Conservation (phyloP, 2,329 filamentous ascomycete species). For the Esteya vermicola region DNA sequence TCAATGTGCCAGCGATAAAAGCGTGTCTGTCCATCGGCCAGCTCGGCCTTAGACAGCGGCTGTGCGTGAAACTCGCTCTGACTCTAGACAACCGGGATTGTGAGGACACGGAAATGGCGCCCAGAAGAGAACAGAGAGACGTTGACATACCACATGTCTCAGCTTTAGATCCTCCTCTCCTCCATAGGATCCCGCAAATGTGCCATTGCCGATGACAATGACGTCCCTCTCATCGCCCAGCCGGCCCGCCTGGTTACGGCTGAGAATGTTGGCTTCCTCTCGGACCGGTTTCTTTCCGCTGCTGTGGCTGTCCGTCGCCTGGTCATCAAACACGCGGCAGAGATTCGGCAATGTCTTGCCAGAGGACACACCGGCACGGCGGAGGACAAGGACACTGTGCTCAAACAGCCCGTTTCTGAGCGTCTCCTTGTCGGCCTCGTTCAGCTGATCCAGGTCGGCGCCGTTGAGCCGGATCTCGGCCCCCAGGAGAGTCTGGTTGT, state of each 20-base stretch:
- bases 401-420: neutral
- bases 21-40: neutral
- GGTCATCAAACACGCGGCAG: constrained; percentile 2
- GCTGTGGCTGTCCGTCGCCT: neutral
- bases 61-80: constrained; percentile 2
- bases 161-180: constrained; percentile 1
- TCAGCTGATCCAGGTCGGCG: neutral
- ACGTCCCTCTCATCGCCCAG: neutral
- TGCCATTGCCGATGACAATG: constrained; percentile 2
- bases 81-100: neutral
- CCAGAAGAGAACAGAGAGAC: neutral
- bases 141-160: neutral
- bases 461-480: neutral
- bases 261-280: neutral
- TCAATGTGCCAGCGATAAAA: constrained; percentile 4
- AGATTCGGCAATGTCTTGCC: neutral
- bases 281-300: constrained; percentile 1
- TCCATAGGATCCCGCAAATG: neutral
- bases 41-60: neutral
- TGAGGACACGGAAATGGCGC: neutral
- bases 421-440: neutral
- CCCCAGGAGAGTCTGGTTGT: neutral
- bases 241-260: neutral
- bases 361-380: neutral
- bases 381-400: constrained; percentile 3